A percentile compares a stretch with the other conserved stretches of the same genome.
These are phyloP conservation scores for Candida corydali DNA, from an alignment of 805 yeast species.

Conservation along the genomic window DNA sequence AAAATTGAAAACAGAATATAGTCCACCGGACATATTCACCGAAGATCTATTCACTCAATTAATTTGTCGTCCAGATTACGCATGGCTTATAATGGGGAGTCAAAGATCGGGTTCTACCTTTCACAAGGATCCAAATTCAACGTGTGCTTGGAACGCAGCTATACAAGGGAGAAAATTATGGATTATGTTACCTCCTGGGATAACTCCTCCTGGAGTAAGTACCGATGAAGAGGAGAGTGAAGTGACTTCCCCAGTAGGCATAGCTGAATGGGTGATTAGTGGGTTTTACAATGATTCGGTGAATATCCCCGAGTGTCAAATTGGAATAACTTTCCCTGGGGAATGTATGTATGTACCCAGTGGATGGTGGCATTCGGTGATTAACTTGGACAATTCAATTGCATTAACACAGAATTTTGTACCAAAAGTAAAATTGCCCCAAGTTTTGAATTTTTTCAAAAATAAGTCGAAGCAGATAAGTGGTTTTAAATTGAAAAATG, in stretches of 20 bases:
- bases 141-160: conserved; percentile 87
- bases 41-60: conserved; percentile 61
- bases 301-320: conserved; percentile 51
- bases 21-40: conserved; percentile 50
- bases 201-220: conserved; percentile 81
- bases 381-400: conserved; percentile 76
- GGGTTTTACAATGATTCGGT: conserved; percentile 75
- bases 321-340: conserved; percentile 76
- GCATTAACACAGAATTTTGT: conserved; percentile 91
- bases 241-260: conserved; percentile 87
- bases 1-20: conserved; percentile 49
- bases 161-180: conserved; percentile 74
- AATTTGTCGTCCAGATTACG: conserved; percentile 74
- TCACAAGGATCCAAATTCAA: conserved; percentile 89
- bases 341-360: conserved; percentile 87
- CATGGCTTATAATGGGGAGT: conserved; percentile 92
- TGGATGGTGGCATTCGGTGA: conserved; percentile 98
- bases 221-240: conserved; percentile 76
- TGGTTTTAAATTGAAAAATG: conserved; percentile 65
- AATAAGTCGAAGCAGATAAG: conserved; percentile 68
- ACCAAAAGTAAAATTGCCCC: conserved; percentile 57
- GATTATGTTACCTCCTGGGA: conserved; percentile 81
- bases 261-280: conserved; percentile 85
- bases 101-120: conserved; percentile 80
- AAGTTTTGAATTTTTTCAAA: conserved; percentile 63